These are phyloP conservation scores for Aspergillus olivimuriae DNA, from an alignment of 495 filamentous ascomycete species.

Conservation along the genomic window DNA sequence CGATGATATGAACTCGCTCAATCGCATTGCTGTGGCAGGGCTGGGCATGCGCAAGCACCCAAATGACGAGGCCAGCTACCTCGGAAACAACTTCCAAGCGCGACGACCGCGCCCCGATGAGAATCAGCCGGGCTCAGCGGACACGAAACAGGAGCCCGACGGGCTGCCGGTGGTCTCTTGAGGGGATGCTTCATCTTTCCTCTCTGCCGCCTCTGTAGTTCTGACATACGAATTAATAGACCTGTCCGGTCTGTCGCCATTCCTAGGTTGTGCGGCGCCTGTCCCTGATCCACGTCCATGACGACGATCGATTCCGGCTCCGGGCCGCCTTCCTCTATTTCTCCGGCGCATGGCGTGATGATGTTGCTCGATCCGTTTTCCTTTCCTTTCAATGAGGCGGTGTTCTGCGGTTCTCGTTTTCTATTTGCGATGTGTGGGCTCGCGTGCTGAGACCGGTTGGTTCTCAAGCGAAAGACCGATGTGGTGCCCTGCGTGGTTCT, in stretches of 20 bases:
- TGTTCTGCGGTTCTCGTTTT: slow-evolving; percentile 5
- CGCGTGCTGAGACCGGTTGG: too few species aligned
- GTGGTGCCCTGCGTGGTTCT: too few species aligned
- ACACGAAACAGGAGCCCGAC: slow-evolving; percentile 29
- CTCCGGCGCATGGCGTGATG: slow-evolving; percentile 1
- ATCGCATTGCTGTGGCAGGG: slow-evolving; percentile 41
- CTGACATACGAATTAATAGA: not conserved
- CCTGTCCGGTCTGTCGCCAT: not conserved
- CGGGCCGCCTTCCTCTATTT: not conserved
- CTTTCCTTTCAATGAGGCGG: slow-evolving; percentile 1
- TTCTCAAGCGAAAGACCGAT: too few species aligned
- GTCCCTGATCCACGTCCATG: not conserved
- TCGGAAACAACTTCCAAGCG: slow-evolving; percentile 27
- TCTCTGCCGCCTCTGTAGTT: not conserved
- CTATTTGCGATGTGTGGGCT: too few species aligned
- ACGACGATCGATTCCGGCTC: not conserved
- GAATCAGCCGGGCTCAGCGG: slow-evolving; percentile 20
- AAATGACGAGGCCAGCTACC: slow-evolving; percentile 27
- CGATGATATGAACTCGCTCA: slow-evolving; percentile 41
- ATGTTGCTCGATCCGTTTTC: too few species aligned
- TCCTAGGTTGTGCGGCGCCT: not conserved
- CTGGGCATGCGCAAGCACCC: slow-evolving; percentile 43
- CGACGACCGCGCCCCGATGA: slow-evolving; percentile 33
- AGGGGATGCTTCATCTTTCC: not conserved
- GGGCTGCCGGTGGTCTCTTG: slow-evolving; percentile 26